phyloP scores from a whole-genome alignment of 257 asterid genomes.

The Forsythia suspensa region DNA sequence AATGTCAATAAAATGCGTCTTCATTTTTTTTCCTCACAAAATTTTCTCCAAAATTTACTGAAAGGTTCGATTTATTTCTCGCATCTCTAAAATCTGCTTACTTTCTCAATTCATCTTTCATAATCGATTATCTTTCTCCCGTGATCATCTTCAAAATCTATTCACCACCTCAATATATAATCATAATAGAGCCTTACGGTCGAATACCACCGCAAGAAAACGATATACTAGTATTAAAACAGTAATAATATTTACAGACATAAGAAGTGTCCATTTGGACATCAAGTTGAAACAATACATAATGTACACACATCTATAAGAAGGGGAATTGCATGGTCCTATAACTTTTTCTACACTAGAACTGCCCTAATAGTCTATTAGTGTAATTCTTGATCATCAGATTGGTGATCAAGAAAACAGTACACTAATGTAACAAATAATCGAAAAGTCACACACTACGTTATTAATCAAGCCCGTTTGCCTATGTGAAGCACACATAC shows the following conservation, averaged over 20 bases:
- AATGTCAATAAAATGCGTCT: not conserved
- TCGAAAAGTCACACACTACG: not conserved
- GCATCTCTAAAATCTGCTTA: too few species aligned
- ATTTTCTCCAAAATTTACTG: too few species aligned
- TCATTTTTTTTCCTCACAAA: too few species aligned
- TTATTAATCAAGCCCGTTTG: not conserved
- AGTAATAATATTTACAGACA: not conserved
- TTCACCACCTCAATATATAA: too few species aligned
- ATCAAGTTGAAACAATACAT: not conserved
- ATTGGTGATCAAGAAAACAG: not conserved
- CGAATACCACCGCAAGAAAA: too few species aligned
- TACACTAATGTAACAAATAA: not conserved
- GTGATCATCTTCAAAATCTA: too few species aligned
- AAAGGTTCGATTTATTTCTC: too few species aligned
- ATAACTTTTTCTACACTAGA: not conserved
- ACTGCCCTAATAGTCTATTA: not conserved
- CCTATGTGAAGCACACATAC: not conserved
- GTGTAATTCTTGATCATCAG: not conserved
- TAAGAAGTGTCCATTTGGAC: not conserved
- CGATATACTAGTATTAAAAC: not conserved
- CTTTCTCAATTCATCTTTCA: too few species aligned
- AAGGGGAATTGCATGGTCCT: not conserved
- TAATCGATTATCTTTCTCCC: too few species aligned
- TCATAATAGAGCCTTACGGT: too few species aligned
- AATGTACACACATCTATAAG: not conserved